Evolutionary conservation across 2,329 filamentous ascomycete species (phyloP), one percentile per base, ranked within the genome.

Genomic region (Botrytis tulipae): DNA sequence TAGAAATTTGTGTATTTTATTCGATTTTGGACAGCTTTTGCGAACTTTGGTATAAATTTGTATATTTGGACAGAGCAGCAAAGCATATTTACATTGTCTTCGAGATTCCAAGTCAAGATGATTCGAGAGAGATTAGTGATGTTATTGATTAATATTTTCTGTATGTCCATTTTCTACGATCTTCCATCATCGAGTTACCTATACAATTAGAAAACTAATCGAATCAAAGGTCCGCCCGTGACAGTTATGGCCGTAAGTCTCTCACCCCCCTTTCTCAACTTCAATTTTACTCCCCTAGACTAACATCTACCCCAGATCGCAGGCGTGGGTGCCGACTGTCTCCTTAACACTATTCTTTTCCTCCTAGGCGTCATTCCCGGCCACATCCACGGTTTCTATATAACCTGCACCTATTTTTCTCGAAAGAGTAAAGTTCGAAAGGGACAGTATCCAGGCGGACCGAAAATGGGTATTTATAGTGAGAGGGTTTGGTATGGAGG

Each of bases 401-500:
- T 80, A 25, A 89, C 94, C 81, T 96, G 93, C 81, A 86, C 96
- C 73, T 97, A 95, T 84, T 95, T 91, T 82, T 88, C 92, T 79
- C 91, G 91, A 74, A 90, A 93, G 78, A 86, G 67, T 1, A 78
- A 90, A 80, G 86, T 87, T 2, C 82, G 85, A 29, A 77, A 76
- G 37, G 92, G 92, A 4, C 84, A 85, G 16, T 85, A 86, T 73
- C 83, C 86, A 20, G 84, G 85, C 2, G 80, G 83, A 3, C 86
- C 84, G 3, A 91, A 91, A 6, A 88, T 91, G 0, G 90, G 90
- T 42, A 88, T 95, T n/a, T 95, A 90, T 81, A 92, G 89, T 78
- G 86, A 91, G 48, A 87, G 87, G 60, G 88, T 94, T 25, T 91
- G 93, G 83, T 89, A 85, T 16, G 91, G 91, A 10, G 90, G 90